Percentiles rank a stretch among this genome's conserved stretches.
These are phyloP conservation scores for Aristolochia contorta DNA, from an alignment of 164 flowering plant genomes.

Conservation along the genomic window DNA sequence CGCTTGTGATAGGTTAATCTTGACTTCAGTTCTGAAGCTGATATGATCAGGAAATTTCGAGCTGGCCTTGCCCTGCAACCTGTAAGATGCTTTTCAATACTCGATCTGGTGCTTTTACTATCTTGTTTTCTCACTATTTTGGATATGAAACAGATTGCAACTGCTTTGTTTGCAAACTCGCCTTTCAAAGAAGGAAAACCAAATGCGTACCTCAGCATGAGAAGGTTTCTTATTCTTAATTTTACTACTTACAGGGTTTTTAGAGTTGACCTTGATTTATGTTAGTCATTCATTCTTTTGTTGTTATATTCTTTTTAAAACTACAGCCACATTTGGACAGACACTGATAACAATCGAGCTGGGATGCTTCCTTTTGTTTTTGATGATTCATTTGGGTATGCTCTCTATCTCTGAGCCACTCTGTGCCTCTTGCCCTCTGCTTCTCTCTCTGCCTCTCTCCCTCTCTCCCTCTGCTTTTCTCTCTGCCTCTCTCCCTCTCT, in stretches of 20 bases:
- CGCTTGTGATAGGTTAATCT: conserved; percentile 64
- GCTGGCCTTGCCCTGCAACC: conserved; percentile 98
- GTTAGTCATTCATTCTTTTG: not conserved
- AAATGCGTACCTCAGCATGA: conserved; percentile 94
- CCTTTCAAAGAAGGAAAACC: conserved; percentile 98
- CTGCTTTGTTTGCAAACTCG: conserved; percentile 96
- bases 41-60: conserved; percentile 94
- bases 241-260: not conserved
- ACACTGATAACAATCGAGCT: conserved; percentile 80
- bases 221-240: conserved; percentile 46
- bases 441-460: not conserved
- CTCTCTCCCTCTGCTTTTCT: too few relatives aligned
- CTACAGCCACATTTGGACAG: conserved; percentile 91
- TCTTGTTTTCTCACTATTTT: conserved; percentile 18
- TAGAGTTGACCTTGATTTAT: not conserved
- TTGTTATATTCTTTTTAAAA: not conserved
- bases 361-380: conserved; percentile 99
- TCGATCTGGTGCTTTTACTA: not conserved
- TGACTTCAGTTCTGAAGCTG: conserved; percentile 91
- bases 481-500: too few relatives aligned
- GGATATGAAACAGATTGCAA: conserved; percentile 69
- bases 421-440: too few relatives aligned
- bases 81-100: conserved; percentile 33
- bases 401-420: not conserved
- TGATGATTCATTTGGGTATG: conserved; percentile 93